These are phyloP conservation scores for Russula abietina DNA, from an alignment of 768 basidiomycete genomes.

Conservation along the genomic window DNA sequence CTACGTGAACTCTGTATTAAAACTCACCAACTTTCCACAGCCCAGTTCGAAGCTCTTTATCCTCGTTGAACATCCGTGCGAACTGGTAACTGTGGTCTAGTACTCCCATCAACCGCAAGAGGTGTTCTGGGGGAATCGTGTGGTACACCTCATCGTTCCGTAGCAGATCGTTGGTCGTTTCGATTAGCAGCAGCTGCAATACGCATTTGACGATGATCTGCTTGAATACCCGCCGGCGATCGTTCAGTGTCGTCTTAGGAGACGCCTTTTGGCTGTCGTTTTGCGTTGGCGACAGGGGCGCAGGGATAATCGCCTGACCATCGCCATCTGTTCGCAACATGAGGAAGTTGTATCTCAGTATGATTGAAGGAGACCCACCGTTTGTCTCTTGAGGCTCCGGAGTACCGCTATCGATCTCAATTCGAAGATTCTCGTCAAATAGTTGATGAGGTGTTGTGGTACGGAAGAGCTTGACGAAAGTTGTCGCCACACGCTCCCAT, in stretches of 20 bases:
- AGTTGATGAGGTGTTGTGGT: constrained; percentile 97
- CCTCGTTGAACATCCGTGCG: constrained; percentile 94
- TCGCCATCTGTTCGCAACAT: constrained; percentile 46
- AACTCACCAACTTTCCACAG: constrained; percentile 98
- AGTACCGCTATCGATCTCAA: constrained; percentile 63
- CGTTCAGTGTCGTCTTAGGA: constrained; percentile 50
- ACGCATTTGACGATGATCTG: constrained; percentile 99
- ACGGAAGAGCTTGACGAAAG: constrained; percentile 93
- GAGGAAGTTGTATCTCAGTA: constrained; percentile 11
- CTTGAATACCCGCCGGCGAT: constrained; percentile 85
- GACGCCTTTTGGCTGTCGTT: constrained; percentile 44
- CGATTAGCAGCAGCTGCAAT: constrained; percentile 89
- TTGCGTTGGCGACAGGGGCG: constrained; percentile 76
- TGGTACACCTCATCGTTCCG: constrained; percentile 88
- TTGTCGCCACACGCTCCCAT: constrained; percentile 89
- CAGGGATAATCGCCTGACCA: constrained; percentile 69
- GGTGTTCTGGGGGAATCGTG: constrained; percentile 89
- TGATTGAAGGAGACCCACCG: constrained; percentile 24
- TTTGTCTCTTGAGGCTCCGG: constrained; percentile 48
- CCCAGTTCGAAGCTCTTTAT: constrained; percentile 92
- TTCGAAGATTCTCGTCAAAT: constrained; percentile 87
- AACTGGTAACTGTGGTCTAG: constrained; percentile 98
- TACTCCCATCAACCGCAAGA: constrained; percentile 90
- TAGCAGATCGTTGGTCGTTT: constrained; percentile 92
- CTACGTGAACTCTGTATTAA: not conserved